These are phyloP conservation scores for Emmonsia crescens DNA, from an alignment of 2,329 filamentous ascomycete genomes.

Conservation along the genomic window DNA sequence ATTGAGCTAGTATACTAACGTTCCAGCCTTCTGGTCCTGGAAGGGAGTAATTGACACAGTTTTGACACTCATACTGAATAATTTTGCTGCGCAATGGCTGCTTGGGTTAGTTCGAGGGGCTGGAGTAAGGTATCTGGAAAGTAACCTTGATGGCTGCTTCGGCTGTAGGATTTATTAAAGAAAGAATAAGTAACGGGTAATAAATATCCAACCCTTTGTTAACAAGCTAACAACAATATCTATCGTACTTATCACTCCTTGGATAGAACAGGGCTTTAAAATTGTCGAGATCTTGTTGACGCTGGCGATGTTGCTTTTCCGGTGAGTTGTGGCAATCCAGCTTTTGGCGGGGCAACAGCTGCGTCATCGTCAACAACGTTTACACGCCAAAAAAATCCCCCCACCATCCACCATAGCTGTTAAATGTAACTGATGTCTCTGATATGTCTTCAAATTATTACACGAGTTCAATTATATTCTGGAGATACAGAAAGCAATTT, in stretches of 20 bases:
- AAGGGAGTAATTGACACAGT: conserved; percentile 77
- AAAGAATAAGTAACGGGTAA: not conserved
- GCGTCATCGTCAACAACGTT: not conserved
- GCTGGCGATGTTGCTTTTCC: not conserved
- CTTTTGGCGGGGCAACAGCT: conserved; percentile 6
- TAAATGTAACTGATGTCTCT: no score
- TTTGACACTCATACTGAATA: conserved; percentile 57
- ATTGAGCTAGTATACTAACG: conserved; percentile 54
- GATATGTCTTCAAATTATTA: no score
- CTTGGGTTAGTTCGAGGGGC: not conserved
- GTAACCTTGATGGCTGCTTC: not conserved
- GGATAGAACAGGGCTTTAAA: not conserved
- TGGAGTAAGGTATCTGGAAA: not conserved
- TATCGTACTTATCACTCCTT: not conserved
- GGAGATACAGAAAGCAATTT: not conserved
- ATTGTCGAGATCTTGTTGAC: not conserved
- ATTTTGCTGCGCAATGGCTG: not conserved
- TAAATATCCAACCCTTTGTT: not conserved
- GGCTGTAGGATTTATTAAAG: no score
- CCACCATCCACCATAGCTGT: no score
- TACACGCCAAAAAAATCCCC: not conserved
- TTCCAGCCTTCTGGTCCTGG: conserved; percentile 96
- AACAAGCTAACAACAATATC: not conserved
- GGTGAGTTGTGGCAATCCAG: not conserved
- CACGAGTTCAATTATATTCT: not conserved